Base-by-base conservation (phyloP, 2,329 filamentous ascomycete species). In the Hymenoscyphus salicellus region DNA sequence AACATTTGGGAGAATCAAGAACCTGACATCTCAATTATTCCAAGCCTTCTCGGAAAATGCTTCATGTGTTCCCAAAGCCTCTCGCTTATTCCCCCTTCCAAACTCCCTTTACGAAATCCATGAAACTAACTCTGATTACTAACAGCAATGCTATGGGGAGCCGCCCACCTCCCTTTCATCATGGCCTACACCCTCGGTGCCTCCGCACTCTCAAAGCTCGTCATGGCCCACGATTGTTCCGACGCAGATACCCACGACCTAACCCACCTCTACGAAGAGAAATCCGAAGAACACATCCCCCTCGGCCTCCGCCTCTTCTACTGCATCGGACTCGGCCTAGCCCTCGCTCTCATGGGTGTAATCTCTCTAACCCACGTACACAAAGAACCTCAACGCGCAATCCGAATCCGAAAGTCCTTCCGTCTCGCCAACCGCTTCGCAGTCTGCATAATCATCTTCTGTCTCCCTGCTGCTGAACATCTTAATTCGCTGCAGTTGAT, bases 181-280 rank as follows among this genome's bases (percentile, higher is more conserved):
- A 86, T 89, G 81, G 78, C 80, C 57, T 89, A 85, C 74, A 82
- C 87, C 17, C 80, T 89, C 38, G 81, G 81, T n/a, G 82, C 83
- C 30, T 82, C 84, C 2, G 83, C 83, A 2, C 78, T 89, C 28
- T 83, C 83, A 5, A 81, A 83, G 64, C 79, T 89, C 0, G 86
- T 89, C 36, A 77, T 88, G 0, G 82, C 84, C 10, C 80, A 83
- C 61, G 86, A 89, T 73, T 80, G 78, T 41, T 69, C 77, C 1
- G 75, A 82, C 64, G 75, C 84, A 0, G 77, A 84, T 41, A 65
- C 79, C 0, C 77, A 84, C 8, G 76, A 79, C 36, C 76, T 89
- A 0, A 83, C 81, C 6, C 80, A 83, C 32, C 73, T 77, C 16
- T 88, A 86, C 71, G 75, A 78, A 23, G 75, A 76, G 1, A 79